Conservation (phyloP, 345 rosid species). For the Brassica cretica region DNA sequence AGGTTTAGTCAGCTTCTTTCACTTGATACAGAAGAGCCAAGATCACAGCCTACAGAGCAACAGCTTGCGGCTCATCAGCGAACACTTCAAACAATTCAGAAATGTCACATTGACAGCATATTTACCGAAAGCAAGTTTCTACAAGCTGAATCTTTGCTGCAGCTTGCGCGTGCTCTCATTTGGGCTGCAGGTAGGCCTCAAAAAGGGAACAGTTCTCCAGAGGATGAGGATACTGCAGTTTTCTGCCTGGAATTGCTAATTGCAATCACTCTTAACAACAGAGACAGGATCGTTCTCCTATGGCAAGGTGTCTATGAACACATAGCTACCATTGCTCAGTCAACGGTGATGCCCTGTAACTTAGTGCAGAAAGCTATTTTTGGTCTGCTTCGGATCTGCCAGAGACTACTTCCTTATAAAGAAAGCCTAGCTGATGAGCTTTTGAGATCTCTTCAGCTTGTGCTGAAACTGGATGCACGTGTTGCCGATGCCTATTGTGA, state of each 20-base stretch:
- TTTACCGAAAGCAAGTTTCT: slow-evolving; percentile 96
- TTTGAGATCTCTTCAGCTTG: slow-evolving; percentile 93
- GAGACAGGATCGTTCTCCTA: slow-evolving; percentile 88
- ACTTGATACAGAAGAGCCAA: slow-evolving; percentile 97
- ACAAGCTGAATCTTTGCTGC: slow-evolving; percentile 90
- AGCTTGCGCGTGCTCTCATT: slow-evolving; percentile 91
- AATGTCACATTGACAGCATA: slow-evolving; percentile 97
- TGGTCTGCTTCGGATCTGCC: slow-evolving; percentile 95
- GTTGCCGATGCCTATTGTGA: slow-evolving; percentile 98
- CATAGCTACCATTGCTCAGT: slow-evolving; percentile 94
- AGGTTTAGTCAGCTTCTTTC: slow-evolving; percentile 98
- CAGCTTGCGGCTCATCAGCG: slow-evolving; percentile 99
- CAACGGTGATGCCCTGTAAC: slow-evolving; percentile 91
- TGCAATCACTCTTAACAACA: slow-evolving; percentile 91
- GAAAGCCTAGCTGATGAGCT: slow-evolving; percentile 98
- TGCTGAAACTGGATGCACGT: slow-evolving; percentile 94
- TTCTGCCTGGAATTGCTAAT: slow-evolving; percentile 95
- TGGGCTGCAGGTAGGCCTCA: slow-evolving; percentile 99
- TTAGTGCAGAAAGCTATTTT: slow-evolving; percentile 95
- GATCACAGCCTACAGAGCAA: slow-evolving; percentile 95
- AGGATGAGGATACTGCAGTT: slow-evolving; percentile 99
- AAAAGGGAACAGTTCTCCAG: slow-evolving; percentile 87
- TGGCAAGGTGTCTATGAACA: slow-evolving; percentile 99
- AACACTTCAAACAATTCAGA: slow-evolving; percentile 90
- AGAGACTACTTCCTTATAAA: slow-evolving; percentile 93